A percentile compares a stretch with the other conserved stretches of the same genome.
These are phyloP conservation scores for Nymphaea colorata DNA, from an alignment of 164 flowering plant species.

Conservation along the genomic window DNA sequence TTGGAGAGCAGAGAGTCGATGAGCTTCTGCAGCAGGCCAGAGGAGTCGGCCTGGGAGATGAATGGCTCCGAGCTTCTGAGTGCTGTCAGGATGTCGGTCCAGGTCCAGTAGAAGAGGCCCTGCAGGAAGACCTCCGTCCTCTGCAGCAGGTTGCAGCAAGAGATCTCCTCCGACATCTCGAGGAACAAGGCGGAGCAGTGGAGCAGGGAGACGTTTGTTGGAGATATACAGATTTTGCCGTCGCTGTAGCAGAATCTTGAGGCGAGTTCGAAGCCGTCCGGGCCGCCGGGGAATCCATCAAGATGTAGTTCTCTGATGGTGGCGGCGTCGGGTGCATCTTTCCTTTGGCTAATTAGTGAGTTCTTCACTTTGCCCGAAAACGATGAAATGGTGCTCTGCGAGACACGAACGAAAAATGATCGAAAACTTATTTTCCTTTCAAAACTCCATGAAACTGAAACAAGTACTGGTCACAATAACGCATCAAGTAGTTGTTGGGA, in stretches of 20 bases:
- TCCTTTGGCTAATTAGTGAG: conserved; percentile 34
- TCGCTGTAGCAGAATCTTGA: conserved; percentile 66
- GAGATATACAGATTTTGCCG: conserved; percentile 32
- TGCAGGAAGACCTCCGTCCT: conserved; percentile 51
- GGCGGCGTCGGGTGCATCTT: neutral
- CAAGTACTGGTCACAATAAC: too few relatives aligned
- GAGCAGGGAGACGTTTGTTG: conserved; percentile 47
- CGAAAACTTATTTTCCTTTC: neutral
- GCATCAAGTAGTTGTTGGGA: too few relatives aligned
- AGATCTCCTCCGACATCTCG: conserved; percentile 44
- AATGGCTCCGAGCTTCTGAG: conserved; percentile 44
- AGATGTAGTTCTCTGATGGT: conserved; percentile 15
- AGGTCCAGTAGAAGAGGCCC: conserved; percentile 59
- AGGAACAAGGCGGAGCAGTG: conserved; percentile 54
- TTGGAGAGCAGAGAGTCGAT: conserved; percentile 38
- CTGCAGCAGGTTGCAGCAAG: conserved; percentile 35
- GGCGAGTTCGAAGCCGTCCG: conserved; percentile 63
- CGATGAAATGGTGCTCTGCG: conserved; percentile 44
- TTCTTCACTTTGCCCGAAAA: conserved; percentile 45
- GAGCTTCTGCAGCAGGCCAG: conserved; percentile 46
- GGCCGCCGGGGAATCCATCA: conserved; percentile 60
- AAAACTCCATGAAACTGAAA: neutral
- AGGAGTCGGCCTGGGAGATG: conserved; percentile 38
- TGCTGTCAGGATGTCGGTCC: conserved; percentile 38
- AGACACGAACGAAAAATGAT: neutral